These are phyloP conservation scores for Pyricularia pennisetigena DNA, from an alignment of 2,329 filamentous ascomycete species.

Conservation along the genomic window DNA sequence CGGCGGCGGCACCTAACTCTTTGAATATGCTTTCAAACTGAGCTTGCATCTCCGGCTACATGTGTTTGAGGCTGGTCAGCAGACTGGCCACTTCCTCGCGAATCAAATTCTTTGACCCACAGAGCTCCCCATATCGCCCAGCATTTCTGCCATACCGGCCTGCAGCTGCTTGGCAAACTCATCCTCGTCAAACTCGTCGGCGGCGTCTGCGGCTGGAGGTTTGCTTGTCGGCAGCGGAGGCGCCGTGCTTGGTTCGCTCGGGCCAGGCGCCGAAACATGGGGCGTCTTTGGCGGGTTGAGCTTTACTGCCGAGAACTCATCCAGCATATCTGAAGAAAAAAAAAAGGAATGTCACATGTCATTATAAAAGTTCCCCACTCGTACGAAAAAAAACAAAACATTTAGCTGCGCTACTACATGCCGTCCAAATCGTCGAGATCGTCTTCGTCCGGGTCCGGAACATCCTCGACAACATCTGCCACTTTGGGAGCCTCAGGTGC, in stretches of 20 bases:
- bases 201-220: slow-evolving; percentile 11
- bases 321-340: slow-evolving; percentile 63
- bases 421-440: slow-evolving; percentile 87
- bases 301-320: slow-evolving; percentile 71
- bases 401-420: slow-evolving; percentile 24
- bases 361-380: background rate
- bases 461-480: slow-evolving; percentile 36
- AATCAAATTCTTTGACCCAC: slow-evolving; percentile 26
- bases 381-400: background rate
- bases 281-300: slow-evolving; percentile 23
- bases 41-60: slow-evolving; percentile 60
- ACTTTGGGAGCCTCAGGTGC: slow-evolving; percentile 15
- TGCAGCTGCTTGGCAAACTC: slow-evolving; percentile 83
- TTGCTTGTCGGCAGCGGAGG: background rate
- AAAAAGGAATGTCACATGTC: background rate
- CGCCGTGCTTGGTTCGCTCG: slow-evolving; percentile 23
- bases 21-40: slow-evolving; percentile 74
- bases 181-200: slow-evolving; percentile 50
- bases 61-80: background rate
- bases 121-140: slow-evolving; percentile 59
- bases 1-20: slow-evolving; percentile 50
- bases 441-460: slow-evolving; percentile 86
- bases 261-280: slow-evolving; percentile 10
- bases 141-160: slow-evolving; percentile 75
- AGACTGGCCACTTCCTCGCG: background rate